A percentile compares a stretch with the other conserved stretches of the same genome.
Conservation (phyloP, 2,329 filamentous ascomycete genomes). For the Arthrinium puccinioides region DNA sequence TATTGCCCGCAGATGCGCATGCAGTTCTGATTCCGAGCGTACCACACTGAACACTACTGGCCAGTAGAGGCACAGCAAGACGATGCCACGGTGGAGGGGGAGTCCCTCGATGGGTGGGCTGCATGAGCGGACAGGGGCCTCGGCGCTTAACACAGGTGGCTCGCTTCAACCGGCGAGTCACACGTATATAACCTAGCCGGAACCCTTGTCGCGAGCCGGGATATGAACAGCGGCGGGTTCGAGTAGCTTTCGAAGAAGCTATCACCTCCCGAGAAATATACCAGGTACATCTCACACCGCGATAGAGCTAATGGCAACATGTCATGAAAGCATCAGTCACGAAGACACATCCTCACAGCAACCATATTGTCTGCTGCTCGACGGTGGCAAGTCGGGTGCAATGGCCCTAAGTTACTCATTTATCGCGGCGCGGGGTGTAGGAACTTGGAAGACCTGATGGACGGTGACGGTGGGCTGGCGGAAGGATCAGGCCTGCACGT, state of each 20-base stretch:
- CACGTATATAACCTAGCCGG: conserved; percentile 13
- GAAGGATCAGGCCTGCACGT: no score
- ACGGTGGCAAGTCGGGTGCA: no score
- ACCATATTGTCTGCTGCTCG: no score
- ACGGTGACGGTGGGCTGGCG: no score
- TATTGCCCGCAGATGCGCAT: no score
- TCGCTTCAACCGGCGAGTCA: conserved; percentile 35
- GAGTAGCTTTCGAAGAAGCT: not conserved
- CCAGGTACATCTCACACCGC: not conserved
- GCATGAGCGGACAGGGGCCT: conserved; percentile 41
- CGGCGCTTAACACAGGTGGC: conserved; percentile 47
- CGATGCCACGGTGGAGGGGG: conserved; percentile 10
- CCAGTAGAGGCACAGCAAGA: conserved; percentile 14
- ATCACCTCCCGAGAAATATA: not conserved
- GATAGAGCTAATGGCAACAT: conserved; percentile 1
- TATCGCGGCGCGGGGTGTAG: no score
- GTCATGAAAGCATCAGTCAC: conserved; percentile 3
- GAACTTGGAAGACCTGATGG: no score
- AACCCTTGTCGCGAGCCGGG: conserved; percentile 3
- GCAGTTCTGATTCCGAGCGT: no score
- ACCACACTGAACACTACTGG: not conserved
- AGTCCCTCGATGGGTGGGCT: conserved; percentile 25
- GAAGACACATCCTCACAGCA: no score
- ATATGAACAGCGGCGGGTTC: no score
- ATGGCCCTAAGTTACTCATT: no score